Evolutionary conservation across 345 rosid species (phyloP).

Genomic region (Salix exigua): DNA sequence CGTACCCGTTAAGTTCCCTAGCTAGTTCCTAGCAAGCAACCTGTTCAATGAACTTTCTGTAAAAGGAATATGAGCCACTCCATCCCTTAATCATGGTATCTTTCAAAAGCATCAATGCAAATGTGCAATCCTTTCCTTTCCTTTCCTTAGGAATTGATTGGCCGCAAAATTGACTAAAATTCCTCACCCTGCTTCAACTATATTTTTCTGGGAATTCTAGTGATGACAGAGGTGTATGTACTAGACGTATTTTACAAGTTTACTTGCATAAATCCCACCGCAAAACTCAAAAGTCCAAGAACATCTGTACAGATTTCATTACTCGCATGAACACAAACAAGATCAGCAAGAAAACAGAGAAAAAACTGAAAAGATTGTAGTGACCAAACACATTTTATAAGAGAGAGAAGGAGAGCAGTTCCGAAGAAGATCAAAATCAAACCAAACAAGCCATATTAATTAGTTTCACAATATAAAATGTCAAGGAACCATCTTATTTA

Average conservation of each 20-base stretch:
- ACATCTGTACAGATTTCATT: too few relatives aligned
- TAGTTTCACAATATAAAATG: too few relatives aligned
- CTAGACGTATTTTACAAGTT: not conserved
- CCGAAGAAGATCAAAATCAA: too few relatives aligned
- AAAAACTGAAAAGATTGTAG: too few relatives aligned
- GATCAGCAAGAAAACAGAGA: too few relatives aligned
- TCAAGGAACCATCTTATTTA: rapidly evolving
- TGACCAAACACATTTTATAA: too few relatives aligned
- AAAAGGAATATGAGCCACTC: not conserved
- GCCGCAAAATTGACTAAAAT: not conserved
- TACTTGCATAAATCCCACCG: not conserved
- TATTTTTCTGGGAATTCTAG: not conserved
- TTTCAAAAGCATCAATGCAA: not conserved
- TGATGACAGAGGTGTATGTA: not conserved
- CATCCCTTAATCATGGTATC: not conserved
- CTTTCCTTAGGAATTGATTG: not conserved
- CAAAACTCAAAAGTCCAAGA: too few relatives aligned
- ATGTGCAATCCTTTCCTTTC: not conserved
- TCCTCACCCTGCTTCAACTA: not conserved
- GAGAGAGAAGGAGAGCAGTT: too few relatives aligned
- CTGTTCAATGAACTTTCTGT: not conserved
- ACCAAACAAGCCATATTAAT: too few relatives aligned
- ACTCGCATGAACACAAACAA: too few relatives aligned
- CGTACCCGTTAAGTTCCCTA: not conserved
- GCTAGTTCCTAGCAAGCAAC: not conserved